Percentiles rank a stretch among this genome's conserved stretches.
Evolutionary conservation across 2,329 filamentous ascomycete species (phyloP).

Genomic region (Alternaria rosae): DNA sequence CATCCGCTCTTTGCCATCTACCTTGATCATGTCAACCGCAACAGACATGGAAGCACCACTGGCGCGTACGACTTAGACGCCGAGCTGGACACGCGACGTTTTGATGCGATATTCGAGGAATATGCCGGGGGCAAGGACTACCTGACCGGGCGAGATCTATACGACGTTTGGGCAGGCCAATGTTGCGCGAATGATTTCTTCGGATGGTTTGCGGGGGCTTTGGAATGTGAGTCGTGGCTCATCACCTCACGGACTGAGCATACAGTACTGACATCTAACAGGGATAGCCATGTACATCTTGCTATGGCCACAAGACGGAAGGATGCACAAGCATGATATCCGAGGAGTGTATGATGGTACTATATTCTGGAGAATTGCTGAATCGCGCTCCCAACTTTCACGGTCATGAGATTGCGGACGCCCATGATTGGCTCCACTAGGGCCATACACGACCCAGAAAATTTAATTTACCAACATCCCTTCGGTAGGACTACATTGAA

Average conservation of each 20-base stretch:
- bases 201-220: conserved; percentile 26
- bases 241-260: background rate
- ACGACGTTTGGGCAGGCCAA: conserved; percentile 20
- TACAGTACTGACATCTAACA: conserved; percentile 8
- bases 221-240: conserved; percentile 22
- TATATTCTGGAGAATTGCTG: conserved; percentile 36
- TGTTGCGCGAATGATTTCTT: conserved; percentile 27
- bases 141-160: conserved; percentile 17
- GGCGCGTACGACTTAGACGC: conserved; percentile 25
- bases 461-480: background rate
- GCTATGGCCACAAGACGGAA: conserved; percentile 26
- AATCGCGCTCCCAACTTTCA: background rate
- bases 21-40: conserved; percentile 22
- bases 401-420: background rate
- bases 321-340: conserved; percentile 22
- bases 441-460: background rate
- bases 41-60: conserved; percentile 28
- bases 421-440: background rate
- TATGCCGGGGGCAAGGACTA: conserved; percentile 24
- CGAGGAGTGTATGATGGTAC: conserved; percentile 23
- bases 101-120: conserved; percentile 25
- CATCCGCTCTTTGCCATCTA: conserved; percentile 27
- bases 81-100: conserved; percentile 22
- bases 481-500: background rate
- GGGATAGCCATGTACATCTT: conserved; percentile 30